Conservation (phyloP, 306 rosid genomes). For the Ochetophila trinervis region DNA sequence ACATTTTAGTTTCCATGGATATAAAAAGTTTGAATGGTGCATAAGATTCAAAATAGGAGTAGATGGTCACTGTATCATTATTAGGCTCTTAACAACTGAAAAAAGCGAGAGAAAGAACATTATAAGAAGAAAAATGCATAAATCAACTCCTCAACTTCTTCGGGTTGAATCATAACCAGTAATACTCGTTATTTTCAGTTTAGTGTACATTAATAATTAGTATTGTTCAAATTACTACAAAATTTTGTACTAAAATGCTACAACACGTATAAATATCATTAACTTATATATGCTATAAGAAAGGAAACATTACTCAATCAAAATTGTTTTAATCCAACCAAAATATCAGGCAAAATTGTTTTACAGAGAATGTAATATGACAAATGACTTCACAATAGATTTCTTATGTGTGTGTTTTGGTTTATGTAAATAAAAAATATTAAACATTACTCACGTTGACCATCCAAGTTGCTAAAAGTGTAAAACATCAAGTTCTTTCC, state of each 20-base stretch:
- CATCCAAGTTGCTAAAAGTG: slow-evolving; percentile 98
- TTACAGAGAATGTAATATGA: background rate
- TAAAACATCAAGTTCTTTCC: slow-evolving; percentile 84
- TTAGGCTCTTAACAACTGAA: no score
- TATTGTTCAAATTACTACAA: no score
- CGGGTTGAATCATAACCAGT: background rate
- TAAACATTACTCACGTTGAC: slow-evolving; percentile 65
- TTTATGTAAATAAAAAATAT: background rate
- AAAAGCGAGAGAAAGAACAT: background rate
- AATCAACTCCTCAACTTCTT: background rate
- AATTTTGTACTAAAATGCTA: no score
- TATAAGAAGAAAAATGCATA: background rate
- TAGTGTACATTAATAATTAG: background rate
- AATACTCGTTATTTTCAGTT: background rate
- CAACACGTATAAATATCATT: no score
- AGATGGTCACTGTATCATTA: no score
- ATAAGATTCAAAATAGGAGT: background rate
- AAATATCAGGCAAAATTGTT: slow-evolving; percentile 16
- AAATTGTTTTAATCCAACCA: slow-evolving; percentile 3
- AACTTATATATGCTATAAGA: no score
- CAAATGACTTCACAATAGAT: slow-evolving; percentile 11
- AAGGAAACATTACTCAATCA: no score
- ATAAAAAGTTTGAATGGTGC: background rate
- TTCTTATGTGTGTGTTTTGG: background rate
- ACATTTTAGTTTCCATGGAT: background rate